Percentiles rank a stretch among this genome's conserved stretches.
Conservation (phyloP, 306 rosid genomes). For the Oemleria cerasiformis region DNA sequence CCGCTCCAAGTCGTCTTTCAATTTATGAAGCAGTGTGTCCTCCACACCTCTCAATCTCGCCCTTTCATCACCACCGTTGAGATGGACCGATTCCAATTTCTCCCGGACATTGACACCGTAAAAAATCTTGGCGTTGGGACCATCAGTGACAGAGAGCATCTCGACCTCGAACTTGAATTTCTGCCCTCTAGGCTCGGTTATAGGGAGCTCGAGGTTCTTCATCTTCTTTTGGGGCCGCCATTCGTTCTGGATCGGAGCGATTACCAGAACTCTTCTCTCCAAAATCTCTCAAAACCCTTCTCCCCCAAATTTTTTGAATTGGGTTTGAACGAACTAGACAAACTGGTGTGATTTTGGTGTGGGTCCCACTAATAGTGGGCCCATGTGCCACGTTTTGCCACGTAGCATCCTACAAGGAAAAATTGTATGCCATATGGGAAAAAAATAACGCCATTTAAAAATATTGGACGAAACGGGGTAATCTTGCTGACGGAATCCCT, state of each 20-base stretch:
- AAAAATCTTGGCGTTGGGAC: slow-evolving; percentile 39
- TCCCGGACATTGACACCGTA: slow-evolving; percentile 59
- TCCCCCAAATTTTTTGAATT: too few species aligned
- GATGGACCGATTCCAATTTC: neutral
- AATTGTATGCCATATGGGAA: too few species aligned
- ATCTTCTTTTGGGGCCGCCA: slow-evolving; percentile 41
- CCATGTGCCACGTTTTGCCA: too few species aligned
- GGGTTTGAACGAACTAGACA: too few species aligned
- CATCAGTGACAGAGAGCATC: slow-evolving; percentile 14
- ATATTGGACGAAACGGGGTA: too few species aligned
- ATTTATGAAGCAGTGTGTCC: slow-evolving; percentile 42
- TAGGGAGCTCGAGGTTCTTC: slow-evolving; percentile 44
- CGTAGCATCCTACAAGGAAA: too few species aligned
- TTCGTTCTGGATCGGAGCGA: slow-evolving; percentile 29
- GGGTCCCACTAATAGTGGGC: too few species aligned
- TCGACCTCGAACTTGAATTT: slow-evolving; percentile 44
- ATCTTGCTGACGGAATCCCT: neutral
- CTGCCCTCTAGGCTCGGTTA: slow-evolving; percentile 26
- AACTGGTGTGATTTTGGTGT: too few species aligned
- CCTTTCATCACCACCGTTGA: neutral
- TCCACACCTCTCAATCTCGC: slow-evolving; percentile 22
- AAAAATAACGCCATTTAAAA: too few species aligned
- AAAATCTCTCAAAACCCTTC: too few species aligned
- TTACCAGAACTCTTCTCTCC: too few species aligned
- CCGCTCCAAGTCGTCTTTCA: slow-evolving; percentile 48